Conservation (phyloP, 768 basidiomycete species). For the Heimioporus sp. region DNA sequence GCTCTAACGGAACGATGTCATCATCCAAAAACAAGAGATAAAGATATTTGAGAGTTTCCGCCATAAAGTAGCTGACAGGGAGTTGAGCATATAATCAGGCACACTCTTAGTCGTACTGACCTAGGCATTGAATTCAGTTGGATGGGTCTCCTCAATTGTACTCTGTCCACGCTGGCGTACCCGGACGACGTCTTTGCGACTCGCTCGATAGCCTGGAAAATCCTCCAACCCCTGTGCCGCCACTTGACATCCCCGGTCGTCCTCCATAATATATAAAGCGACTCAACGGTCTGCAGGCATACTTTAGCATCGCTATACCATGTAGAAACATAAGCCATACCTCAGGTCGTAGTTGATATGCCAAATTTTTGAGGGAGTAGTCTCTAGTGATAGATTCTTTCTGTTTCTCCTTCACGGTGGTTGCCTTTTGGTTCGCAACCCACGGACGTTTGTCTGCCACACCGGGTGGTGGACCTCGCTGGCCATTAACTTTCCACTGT, state of each 20-base stretch:
- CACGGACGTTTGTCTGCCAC: slow-evolving; percentile 38
- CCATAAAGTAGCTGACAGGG: slow-evolving; percentile 46
- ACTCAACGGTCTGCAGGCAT: slow-evolving; percentile 60
- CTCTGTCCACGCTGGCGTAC: slow-evolving; percentile 57
- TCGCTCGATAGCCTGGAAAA: slow-evolving; percentile 65
- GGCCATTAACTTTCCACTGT: slow-evolving; percentile 48
- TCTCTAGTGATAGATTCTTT: slow-evolving; percentile 41
- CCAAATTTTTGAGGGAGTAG: slow-evolving; percentile 45
- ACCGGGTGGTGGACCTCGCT: slow-evolving; percentile 51
- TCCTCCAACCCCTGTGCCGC: slow-evolving; percentile 68
- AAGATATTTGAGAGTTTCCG: slow-evolving; percentile 69
- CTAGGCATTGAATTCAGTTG: slow-evolving; percentile 70
- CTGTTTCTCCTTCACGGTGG: slow-evolving; percentile 17
- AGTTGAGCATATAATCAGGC: background rate
- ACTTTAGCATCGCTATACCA: background rate
- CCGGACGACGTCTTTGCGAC: slow-evolving; percentile 56
- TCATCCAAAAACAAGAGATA: slow-evolving; percentile 67
- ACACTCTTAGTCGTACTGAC: slow-evolving; percentile 36
- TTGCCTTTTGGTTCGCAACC: slow-evolving; percentile 23
- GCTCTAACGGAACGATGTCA: slow-evolving; percentile 52
- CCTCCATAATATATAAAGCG: slow-evolving; percentile 68
- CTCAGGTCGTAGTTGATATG: slow-evolving; percentile 70
- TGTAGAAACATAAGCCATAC: slow-evolving; percentile 33
- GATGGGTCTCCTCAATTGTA: slow-evolving; percentile 40
- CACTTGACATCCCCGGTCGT: slow-evolving; percentile 65